A percentile compares a stretch with the other conserved stretches of the same genome.
Evolutionary conservation across 2,329 filamentous ascomycete genomes (phyloP).

Genomic region (Clonostachys solani): DNA sequence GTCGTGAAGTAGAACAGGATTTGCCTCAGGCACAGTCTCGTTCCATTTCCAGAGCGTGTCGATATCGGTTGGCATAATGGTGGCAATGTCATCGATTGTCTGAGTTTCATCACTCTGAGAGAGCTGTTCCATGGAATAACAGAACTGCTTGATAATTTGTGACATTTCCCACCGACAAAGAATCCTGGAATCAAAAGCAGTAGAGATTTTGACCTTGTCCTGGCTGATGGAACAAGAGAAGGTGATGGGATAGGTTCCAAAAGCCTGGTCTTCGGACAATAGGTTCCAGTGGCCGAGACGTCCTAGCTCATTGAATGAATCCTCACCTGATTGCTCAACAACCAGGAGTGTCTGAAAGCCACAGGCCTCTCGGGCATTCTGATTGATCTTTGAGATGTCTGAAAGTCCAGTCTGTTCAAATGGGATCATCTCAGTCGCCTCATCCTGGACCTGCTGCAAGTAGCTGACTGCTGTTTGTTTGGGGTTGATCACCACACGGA

Average conservation of each 20-base stretch:
- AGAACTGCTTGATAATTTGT: no score
- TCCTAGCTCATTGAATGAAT: no score
- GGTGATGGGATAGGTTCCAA: background rate
- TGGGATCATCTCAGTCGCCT: constrained; percentile 4
- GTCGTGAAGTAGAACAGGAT: background rate
- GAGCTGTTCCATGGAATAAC: no score
- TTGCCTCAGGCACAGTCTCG: background rate
- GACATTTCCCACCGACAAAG: no score
- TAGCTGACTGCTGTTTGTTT: constrained; percentile 2
- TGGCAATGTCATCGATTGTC: background rate
- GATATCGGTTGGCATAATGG: background rate
- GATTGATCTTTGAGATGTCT: background rate
- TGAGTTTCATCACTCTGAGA: no score
- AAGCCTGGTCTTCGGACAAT: background rate
- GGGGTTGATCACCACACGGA: constrained; percentile 2
- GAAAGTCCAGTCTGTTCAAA: constrained; percentile 7
- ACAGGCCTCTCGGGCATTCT: background rate
- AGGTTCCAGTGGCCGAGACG: background rate
- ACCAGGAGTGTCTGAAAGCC: constrained; percentile 20
- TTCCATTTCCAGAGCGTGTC: background rate
- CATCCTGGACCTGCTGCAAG: constrained; percentile 6
- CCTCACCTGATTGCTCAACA: constrained; percentile 9
- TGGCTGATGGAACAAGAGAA: background rate
- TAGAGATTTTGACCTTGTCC: no score
- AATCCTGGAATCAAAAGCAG: no score